Conservation (phyloP, 495 filamentous ascomycete genomes). For the Tricharina praecox region DNA sequence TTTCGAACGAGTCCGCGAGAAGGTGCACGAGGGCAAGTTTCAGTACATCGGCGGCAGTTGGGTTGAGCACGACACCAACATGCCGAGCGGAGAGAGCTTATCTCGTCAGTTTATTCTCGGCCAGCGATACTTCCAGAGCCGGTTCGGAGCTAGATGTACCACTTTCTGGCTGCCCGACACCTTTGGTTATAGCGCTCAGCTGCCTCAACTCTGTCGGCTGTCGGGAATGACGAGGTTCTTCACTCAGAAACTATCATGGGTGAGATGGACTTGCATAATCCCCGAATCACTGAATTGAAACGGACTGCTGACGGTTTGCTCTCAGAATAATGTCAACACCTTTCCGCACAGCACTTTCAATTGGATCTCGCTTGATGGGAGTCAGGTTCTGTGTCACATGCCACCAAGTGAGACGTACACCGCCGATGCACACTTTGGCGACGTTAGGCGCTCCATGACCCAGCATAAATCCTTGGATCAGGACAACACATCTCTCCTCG, state of each 20-base stretch:
- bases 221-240: slow-evolving; percentile 93
- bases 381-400: slow-evolving; percentile 96
- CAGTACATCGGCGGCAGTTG: slow-evolving; percentile 93
- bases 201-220: slow-evolving; percentile 79
- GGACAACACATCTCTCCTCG: slow-evolving; percentile 69
- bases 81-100: slow-evolving; percentile 87
- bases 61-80: slow-evolving; percentile 97
- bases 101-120: slow-evolving; percentile 68
- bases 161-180: slow-evolving; percentile 98
- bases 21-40: slow-evolving; percentile 79
- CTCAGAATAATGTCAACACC: slow-evolving; percentile 90
- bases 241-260: slow-evolving; percentile 70
- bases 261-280: too few species aligned
- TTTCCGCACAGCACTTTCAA: slow-evolving; percentile 98
- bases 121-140: slow-evolving; percentile 83
- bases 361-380: slow-evolving; percentile 88
- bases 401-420: slow-evolving; percentile 81
- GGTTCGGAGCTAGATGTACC: slow-evolving; percentile 70
- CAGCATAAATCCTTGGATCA: slow-evolving; percentile 93
- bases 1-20: slow-evolving; percentile 75
- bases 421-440: slow-evolving; percentile 83
- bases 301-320: not conserved
- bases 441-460: slow-evolving; percentile 74
- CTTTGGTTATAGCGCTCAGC: slow-evolving; percentile 87
- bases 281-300: not conserved